phyloP scores from a whole-genome alignment of 2,329 filamentous ascomycete species.

The Nemania abortiva region DNA sequence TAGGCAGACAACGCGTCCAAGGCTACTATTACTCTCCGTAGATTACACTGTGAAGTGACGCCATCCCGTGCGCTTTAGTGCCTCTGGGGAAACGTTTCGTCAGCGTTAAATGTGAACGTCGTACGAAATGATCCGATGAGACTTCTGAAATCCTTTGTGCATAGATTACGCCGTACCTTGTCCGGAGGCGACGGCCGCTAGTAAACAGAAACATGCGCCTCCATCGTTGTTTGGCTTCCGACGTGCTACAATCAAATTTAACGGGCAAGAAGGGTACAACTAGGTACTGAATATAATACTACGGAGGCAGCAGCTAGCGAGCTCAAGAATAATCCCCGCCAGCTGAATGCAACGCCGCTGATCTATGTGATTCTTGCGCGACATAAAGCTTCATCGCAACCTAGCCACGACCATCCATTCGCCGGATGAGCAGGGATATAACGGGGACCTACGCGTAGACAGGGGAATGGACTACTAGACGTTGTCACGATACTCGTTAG shows the following conservation, averaged over 20 bases:
- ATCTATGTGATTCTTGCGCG: not conserved
- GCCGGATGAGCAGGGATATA: not conserved
- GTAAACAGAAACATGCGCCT: conserved; percentile 3
- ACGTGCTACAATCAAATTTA: conserved; percentile 2
- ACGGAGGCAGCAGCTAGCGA: not conserved
- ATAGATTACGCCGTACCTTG: conserved; percentile 5
- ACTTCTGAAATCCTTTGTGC: not conserved
- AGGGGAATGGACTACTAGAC: not conserved
- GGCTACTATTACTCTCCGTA: not conserved
- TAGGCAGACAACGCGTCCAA: not conserved
- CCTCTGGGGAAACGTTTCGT: not conserved
- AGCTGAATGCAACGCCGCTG: conserved; percentile 3
- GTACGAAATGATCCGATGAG: conserved; percentile 1
- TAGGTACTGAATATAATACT: not conserved
- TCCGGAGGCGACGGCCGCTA: not conserved
- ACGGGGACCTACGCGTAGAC: not conserved
- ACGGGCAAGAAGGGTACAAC: not conserved
- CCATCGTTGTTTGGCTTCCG: not conserved
- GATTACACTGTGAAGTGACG: not conserved
- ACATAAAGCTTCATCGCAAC: not conserved
- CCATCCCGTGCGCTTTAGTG: not conserved
- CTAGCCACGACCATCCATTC: not conserved
- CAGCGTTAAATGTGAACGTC: not conserved
- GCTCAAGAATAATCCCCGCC: not conserved
- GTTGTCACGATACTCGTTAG: not conserved